phyloP scores from a whole-genome alignment of 306 rosid genomes.

The Acacia crassicarpa region DNA sequence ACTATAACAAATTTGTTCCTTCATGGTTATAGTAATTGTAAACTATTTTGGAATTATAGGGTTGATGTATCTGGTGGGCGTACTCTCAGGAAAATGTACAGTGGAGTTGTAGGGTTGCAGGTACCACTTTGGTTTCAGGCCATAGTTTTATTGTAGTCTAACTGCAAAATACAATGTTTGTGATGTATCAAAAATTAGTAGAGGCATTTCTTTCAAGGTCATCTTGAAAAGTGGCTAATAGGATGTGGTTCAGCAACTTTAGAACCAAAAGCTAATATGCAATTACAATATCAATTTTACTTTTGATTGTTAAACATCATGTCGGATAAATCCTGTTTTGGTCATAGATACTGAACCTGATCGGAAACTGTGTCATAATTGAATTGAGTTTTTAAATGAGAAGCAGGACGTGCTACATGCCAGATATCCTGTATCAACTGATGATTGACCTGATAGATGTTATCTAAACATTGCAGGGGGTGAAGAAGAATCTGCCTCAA shows the following conservation, averaged over 20 bases:
- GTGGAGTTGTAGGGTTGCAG: constrained; percentile 70
- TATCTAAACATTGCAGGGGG: constrained; percentile 54
- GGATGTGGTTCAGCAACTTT: constrained; percentile 17
- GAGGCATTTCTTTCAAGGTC: constrained; percentile 18
- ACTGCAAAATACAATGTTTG: neutral
- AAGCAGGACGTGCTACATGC: constrained; percentile 5
- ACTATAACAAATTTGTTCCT: neutral
- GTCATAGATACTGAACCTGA: constrained; percentile 6
- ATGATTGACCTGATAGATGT: constrained; percentile 17
- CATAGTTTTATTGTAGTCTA: neutral
- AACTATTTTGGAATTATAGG: constrained; percentile 37
- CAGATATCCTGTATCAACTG: neutral
- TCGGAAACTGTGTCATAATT: neutral
- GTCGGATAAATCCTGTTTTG: neutral
- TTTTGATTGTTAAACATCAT: neutral
- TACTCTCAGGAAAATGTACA: constrained; percentile 47
- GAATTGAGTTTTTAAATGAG: constrained; percentile 13
- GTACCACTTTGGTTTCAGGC: constrained; percentile 36
- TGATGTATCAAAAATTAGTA: neutral
- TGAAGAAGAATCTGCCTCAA: constrained; percentile 62
- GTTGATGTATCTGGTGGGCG: constrained; percentile 61
- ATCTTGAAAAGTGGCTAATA: neutral
- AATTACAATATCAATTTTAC: constrained; percentile 6
- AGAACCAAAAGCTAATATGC: constrained; percentile 9
- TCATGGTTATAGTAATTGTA: neutral